These are phyloP conservation scores for Lobulomyces angularis DNA, from an alignment of 192 early-diverging fungal genomes.

Conservation along the genomic window DNA sequence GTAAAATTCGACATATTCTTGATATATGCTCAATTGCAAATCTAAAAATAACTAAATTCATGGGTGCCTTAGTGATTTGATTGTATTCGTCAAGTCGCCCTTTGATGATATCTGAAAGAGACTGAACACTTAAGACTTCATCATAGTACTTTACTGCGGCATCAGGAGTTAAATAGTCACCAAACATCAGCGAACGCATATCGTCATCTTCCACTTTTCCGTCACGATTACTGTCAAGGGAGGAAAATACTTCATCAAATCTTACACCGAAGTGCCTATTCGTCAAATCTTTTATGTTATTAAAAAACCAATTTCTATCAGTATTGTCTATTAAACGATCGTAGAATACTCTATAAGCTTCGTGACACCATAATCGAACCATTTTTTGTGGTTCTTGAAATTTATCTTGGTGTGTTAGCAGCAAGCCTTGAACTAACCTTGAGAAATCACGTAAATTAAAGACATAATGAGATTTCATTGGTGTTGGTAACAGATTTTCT, in stretches of 20 bases:
- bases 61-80: slow-evolving; percentile 38
- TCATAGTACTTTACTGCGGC: slow-evolving; percentile 34
- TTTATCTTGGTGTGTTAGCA: slow-evolving; percentile 30
- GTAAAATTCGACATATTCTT: slow-evolving; percentile 40
- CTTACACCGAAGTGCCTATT: slow-evolving; percentile 24
- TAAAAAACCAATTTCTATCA: slow-evolving; percentile 43
- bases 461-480: slow-evolving; percentile 44
- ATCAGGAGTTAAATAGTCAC: slow-evolving; percentile 39
- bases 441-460: slow-evolving; percentile 50
- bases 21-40: slow-evolving; percentile 51
- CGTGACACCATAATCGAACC: slow-evolving; percentile 44
- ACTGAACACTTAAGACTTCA: slow-evolving; percentile 29
- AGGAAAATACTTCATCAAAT: slow-evolving; percentile 34
- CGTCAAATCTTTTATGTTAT: slow-evolving; percentile 27
- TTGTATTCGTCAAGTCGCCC: slow-evolving; percentile 44
- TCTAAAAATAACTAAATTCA: slow-evolving; percentile 48
- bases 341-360: slow-evolving; percentile 44
- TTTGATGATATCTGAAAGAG: slow-evolving; percentile 37
- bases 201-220: slow-evolving; percentile 46
- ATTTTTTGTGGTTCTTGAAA: slow-evolving; percentile 31
- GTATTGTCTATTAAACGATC: slow-evolving; percentile 43
- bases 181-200: slow-evolving; percentile 47
- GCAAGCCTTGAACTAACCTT: slow-evolving; percentile 41
- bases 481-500: slow-evolving; percentile 40
- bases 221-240: slow-evolving; percentile 36